Base-by-base conservation (phyloP, 345 rosid genomes). In the Gossypium arboreum region DNA sequence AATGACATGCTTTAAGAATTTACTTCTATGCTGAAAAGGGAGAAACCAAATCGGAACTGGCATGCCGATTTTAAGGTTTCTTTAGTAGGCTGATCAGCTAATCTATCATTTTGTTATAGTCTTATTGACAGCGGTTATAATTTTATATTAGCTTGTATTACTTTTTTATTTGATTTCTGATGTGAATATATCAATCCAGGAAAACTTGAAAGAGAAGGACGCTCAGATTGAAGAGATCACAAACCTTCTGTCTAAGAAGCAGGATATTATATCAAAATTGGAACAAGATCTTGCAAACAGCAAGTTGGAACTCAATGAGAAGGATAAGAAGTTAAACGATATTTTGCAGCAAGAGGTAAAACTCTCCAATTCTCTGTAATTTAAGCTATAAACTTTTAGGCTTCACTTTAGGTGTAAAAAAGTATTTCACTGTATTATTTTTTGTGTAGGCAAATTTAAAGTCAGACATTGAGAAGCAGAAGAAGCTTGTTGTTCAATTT, bases 251-350 rank as follows among this genome's bases (percentile, higher is more conserved):
- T 77, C 85, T 18, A 84, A 81, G 77, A 88, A 84, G 82, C 90
- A 87, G 78, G 91, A 85, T 59, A 86, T 81, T 64, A 74, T 95
- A 76, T 80, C 82, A 0, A 83, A 79, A 76, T 74, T 91, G 85
- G 96, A 93, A 87, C 87, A 82, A 80, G 92, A 91, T 74, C 84
- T 95, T 81, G 79, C 88, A 73, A 89, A 81, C 80, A 79, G 85
- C 83, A 86, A 82, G 81, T 71, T 73, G 59, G 97, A 88, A 68
- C 81, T 92, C 81, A 84, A 76, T 74, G 92, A 86, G 76, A 86
- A 80, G 80, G 94, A 91, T 79, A 87, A 82, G 81, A 88, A 78
- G 81, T 82, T 89, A 51, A 85, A 84, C 75, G 94, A 88, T 39
- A 73, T 81, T 75, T 80, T 81, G 78, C 93, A 85, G 81, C 80